A percentile compares a stretch with the other conserved stretches of the same genome.
These are phyloP conservation scores for Medicago ruthenica DNA, from an alignment of 306 rosid species.

Conservation along the genomic window DNA sequence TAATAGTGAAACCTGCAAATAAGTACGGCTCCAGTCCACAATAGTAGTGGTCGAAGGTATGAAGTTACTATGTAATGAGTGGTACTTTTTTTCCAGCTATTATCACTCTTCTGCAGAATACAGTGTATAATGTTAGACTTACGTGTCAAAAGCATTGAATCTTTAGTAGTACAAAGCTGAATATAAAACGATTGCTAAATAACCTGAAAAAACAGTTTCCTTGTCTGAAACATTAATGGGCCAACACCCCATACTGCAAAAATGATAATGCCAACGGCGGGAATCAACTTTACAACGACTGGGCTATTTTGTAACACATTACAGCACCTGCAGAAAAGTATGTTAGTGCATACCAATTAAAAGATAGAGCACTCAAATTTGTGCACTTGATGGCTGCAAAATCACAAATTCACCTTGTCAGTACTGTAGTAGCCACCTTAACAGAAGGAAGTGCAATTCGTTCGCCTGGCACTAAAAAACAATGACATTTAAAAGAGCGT, in stretches of 20 bases:
- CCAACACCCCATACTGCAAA: slow-evolving; percentile 88
- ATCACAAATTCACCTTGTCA: slow-evolving; percentile 63
- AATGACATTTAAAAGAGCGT: slow-evolving; percentile 68
- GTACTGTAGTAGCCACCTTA: slow-evolving; percentile 57
- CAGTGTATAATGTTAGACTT: slow-evolving; percentile 33
- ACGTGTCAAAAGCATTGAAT: slow-evolving; percentile 17
- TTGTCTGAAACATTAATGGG: slow-evolving; percentile 68
- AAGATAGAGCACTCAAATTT: slow-evolving; percentile 22
- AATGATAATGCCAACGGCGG: slow-evolving; percentile 67
- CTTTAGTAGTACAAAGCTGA: slow-evolving; percentile 33
- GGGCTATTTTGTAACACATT: slow-evolving; percentile 69
- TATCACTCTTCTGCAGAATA: slow-evolving; percentile 74
- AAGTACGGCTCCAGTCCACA: slow-evolving; percentile 86
- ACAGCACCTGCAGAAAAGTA: slow-evolving; percentile 63
- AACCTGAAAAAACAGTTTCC: slow-evolving; percentile 70
- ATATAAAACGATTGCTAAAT: slow-evolving; percentile 34
- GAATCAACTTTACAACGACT: slow-evolving; percentile 62
- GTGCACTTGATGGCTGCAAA: slow-evolving; percentile 13
- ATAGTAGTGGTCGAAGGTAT: slow-evolving; percentile 79
- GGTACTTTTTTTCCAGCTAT: slow-evolving; percentile 83
- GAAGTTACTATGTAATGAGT: slow-evolving; percentile 66
- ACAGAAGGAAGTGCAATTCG: slow-evolving; percentile 51
- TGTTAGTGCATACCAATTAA: slow-evolving; percentile 20
- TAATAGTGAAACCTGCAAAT: slow-evolving; percentile 78
- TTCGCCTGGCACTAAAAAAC: slow-evolving; percentile 56